A percentile compares a stretch with the other conserved stretches of the same genome.
These are phyloP conservation scores for Furcasterigmium furcatum DNA, from an alignment of 2,329 filamentous ascomycete species.

Conservation along the genomic window DNA sequence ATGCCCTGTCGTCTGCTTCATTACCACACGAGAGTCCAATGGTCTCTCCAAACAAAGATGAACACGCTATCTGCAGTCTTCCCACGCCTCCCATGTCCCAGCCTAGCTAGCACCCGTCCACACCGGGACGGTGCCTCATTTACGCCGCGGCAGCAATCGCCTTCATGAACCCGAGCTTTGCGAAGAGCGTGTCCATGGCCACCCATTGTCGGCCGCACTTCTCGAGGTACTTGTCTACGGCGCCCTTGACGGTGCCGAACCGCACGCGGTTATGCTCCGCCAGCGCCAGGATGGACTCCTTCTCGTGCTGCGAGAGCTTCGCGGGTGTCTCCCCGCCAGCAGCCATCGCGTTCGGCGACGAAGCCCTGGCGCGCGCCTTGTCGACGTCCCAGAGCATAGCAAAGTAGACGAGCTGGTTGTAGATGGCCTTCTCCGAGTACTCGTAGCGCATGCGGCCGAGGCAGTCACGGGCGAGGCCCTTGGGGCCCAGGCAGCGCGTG, in stretches of 20 bases:
- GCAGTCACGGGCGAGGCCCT: constrained; percentile 80
- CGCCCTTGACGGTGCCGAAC: constrained; percentile 71
- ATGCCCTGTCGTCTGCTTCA: too few species aligned
- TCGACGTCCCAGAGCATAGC: constrained; percentile 85
- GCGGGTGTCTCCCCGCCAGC: constrained; percentile 16
- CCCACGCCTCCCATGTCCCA: too few species aligned
- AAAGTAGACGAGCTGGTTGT: constrained; percentile 93
- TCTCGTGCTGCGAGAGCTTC: constrained; percentile 47
- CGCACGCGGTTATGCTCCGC: constrained; percentile 79
- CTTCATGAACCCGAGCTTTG: constrained; percentile 56
- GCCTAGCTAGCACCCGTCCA: too few species aligned
- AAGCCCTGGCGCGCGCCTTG: constrained; percentile 59
- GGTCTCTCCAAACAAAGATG: too few species aligned
- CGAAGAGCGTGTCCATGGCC: constrained; percentile 86
- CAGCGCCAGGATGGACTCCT: constrained; percentile 62
- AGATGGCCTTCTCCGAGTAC: constrained; percentile 82
- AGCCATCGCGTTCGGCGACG: constrained; percentile 39
- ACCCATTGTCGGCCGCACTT: constrained; percentile 93
- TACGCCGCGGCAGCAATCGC: constrained; percentile 9
- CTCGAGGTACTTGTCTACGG: constrained; percentile 80
- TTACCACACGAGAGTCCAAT: too few species aligned
- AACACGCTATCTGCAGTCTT: too few species aligned
- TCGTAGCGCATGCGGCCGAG: constrained; percentile 86
- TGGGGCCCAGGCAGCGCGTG: constrained; percentile 81
- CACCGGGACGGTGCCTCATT: too few species aligned